Conservation (phyloP, 768 basidiomycete species). For the Mycena pura region DNA sequence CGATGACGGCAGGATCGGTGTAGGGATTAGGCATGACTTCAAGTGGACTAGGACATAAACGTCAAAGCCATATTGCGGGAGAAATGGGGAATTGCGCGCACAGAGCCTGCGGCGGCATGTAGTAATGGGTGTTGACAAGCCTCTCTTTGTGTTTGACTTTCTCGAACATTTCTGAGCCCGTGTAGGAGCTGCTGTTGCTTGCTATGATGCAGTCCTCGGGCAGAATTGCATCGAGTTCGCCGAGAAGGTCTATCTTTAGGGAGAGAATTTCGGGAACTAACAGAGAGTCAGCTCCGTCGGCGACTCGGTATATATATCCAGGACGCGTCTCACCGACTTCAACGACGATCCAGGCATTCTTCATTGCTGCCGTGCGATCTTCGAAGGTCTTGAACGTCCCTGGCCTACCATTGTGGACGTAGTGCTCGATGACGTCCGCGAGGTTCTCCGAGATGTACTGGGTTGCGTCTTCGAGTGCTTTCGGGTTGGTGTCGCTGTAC, state of each 20-base stretch:
- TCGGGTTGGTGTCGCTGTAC: constrained; percentile 18
- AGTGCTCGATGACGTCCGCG: constrained; percentile 3
- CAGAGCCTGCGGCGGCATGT: constrained; percentile 13
- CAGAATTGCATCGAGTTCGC: constrained; percentile 17
- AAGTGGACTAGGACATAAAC: constrained; percentile 2
- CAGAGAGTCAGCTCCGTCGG: no score
- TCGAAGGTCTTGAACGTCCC: constrained; percentile 10
- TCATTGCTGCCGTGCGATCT: constrained; percentile 14
- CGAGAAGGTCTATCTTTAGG: constrained; percentile 19
- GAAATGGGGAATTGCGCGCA: background rate
- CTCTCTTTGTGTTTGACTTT: constrained; percentile 15
- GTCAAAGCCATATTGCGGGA: background rate
- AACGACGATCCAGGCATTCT: constrained; percentile 25
- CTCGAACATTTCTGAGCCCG: constrained; percentile 22
- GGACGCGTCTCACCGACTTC: constrained; percentile 19
- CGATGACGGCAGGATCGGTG: constrained; percentile 15
- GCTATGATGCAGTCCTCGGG: constrained; percentile 23
- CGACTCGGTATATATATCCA: background rate
- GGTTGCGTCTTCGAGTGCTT: constrained; percentile 15
- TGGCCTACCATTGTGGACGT: constrained; percentile 11
- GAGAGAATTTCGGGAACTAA: constrained; percentile 22
- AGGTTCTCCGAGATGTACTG: constrained; percentile 15
- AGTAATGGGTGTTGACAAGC: constrained; percentile 24
- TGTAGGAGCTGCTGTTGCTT: constrained; percentile 26
- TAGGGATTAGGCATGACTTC: constrained; percentile 23